Evolutionary conservation across 2,329 filamentous ascomycete genomes (phyloP).

Genomic region (Blumeria graminis): DNA sequence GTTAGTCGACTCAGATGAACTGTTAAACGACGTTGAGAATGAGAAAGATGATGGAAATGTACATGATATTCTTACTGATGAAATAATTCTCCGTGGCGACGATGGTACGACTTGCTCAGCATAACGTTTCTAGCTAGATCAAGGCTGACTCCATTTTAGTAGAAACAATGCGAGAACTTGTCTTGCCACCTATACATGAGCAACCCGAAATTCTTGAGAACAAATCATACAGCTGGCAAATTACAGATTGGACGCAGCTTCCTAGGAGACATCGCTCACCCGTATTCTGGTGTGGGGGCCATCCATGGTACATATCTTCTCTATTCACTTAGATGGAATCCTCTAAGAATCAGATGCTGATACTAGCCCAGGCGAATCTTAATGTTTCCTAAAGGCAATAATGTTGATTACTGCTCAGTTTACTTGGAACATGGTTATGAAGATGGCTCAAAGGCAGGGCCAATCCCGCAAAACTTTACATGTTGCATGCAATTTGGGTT

Average conservation of each 20-base stretch:
- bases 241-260: constrained; percentile 57
- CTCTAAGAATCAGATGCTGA: constrained; percentile 5
- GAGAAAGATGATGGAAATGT: constrained; percentile 19
- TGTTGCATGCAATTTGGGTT: constrained; percentile 90
- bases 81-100: constrained; percentile 15
- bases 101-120: constrained; percentile 14
- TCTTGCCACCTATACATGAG: constrained; percentile 45
- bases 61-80: constrained; percentile 18
- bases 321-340: not conserved
- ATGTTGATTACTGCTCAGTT: constrained; percentile 78
- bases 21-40: constrained; percentile 11
- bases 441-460: constrained; percentile 19
- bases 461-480: constrained; percentile 78
- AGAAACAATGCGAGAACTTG: constrained; percentile 64
- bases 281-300: constrained; percentile 61
- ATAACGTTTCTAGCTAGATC: not conserved
- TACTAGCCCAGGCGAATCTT: constrained; percentile 50
- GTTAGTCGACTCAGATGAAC: constrained; percentile 14
- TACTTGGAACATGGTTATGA: constrained; percentile 91
- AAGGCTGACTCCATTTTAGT: constrained; percentile 22
- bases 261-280: constrained; percentile 70
- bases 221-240: constrained; percentile 60
- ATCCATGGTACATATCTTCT: constrained; percentile 44
- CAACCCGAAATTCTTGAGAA: constrained; percentile 65
- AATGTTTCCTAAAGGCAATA: constrained; percentile 88